Evolutionary conservation across 1,284 basidiomycete genomes (phyloP), one percentile per base, ranked within the genome.

Genomic region (Leccinum fallax): DNA sequence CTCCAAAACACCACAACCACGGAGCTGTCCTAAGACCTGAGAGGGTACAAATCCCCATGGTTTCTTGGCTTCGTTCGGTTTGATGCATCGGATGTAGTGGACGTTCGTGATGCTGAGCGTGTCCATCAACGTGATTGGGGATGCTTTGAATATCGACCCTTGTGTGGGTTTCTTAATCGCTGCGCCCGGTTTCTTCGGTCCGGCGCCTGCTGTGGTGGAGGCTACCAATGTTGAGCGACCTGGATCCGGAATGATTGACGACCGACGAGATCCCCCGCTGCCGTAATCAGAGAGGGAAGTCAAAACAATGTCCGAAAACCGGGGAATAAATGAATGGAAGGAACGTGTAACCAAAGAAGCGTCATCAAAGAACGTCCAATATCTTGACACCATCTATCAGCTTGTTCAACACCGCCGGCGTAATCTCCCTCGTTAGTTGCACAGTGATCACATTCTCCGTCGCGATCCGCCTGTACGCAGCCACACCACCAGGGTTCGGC

Each of bases 81-180:
- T 99, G 83, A 99, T 99, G 78, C 97, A 99, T 59, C 97, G 90
- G 71, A 99, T 99, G 75, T 99, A 99, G 76, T 99, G 97, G 2
- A 98, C 97, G 71, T 99, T 98, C 21, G 97, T 99, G 65, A 94
- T 90, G 71, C 94, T 93, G 68, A 99, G 91, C 1, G 97, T 99
- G 57, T 97, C 94, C 97, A 99, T 99, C 53, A 99, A 82, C 58
- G 88, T 92, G 74, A 94, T 92, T 54, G 99, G 80, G 0, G 96
- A 98, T 5, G 90, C 88, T 77, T 99, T 99, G 86, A 99, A 99
- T 74, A 99, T 99, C 6, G 94, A 97, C 24, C 97, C 97, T 63
- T 99, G 90, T 0, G 97, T 99, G 0, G 96, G 97, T 76, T 99
- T 99, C 77, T 86, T 92, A 51, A 85, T 82, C 2, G 85, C 81